Evolutionary conservation across 129 eudicot species (phyloP).

Genomic region (Gnaphalium uliginosum): DNA sequence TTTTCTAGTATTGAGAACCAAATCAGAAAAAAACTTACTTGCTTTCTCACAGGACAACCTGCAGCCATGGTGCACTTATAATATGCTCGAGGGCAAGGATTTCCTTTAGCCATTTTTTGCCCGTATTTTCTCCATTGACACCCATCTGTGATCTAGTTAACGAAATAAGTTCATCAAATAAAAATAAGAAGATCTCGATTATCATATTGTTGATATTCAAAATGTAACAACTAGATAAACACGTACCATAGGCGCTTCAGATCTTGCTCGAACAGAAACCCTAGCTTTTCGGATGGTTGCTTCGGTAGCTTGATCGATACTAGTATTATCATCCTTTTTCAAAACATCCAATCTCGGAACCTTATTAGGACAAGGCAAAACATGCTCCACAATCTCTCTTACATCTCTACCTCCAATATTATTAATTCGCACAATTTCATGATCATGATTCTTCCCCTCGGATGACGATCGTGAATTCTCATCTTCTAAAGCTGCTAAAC

Average conservation of each 20-base stretch:
- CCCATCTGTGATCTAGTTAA: constrained; percentile 68
- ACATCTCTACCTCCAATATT: constrained; percentile 24
- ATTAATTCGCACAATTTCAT: constrained; percentile 15
- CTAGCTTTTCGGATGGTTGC: constrained; percentile 85
- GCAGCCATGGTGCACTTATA: constrained; percentile 85
- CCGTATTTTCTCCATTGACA: constrained; percentile 93
- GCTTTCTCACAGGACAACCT: constrained; percentile 85
- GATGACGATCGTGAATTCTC: constrained; percentile 49
- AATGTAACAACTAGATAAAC: neutral
- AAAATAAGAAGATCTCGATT: neutral
- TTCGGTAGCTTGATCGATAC: constrained; percentile 59
- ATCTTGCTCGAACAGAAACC: constrained; percentile 78
- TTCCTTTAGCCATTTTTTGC: constrained; percentile 86
- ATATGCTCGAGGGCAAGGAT: constrained; percentile 85
- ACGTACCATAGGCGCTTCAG: constrained; percentile 80
- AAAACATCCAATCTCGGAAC: constrained; percentile 36
- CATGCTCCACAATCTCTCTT: constrained; percentile 39
- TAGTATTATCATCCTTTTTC: constrained; percentile 18
- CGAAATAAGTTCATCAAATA: neutral
- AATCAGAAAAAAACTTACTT: constrained; percentile 40
- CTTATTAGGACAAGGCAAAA: constrained; percentile 41
- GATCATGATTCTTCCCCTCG: constrained; percentile 40
- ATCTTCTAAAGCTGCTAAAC: constrained; percentile 37
- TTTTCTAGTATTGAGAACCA: neutral
- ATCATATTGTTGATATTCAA: neutral